Evolutionary conservation across 2,329 filamentous ascomycete species (phyloP).

Genomic region (Macrophomina pseudophaseolina): DNA sequence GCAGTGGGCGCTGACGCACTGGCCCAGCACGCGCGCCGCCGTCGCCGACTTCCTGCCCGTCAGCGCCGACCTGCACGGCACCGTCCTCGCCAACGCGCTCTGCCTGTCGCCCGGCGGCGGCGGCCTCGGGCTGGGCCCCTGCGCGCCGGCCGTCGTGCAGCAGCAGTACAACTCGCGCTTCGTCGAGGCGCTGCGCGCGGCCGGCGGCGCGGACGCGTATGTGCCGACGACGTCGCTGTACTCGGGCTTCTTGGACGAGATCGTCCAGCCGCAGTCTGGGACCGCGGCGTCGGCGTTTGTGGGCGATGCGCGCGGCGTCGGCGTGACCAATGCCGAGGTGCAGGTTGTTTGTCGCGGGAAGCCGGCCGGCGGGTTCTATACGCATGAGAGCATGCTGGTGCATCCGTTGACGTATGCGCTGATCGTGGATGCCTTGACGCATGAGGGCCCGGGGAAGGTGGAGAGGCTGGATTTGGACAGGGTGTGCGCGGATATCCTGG

Average conservation of each 20-base stretch:
- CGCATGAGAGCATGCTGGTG: slow-evolving; percentile 58
- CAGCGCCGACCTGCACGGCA: slow-evolving; percentile 60
- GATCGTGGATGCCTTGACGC: slow-evolving; percentile 54
- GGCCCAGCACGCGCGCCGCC: slow-evolving; percentile 54
- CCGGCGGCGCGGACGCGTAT: slow-evolving; percentile 58
- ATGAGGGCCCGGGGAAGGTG: slow-evolving; percentile 52
- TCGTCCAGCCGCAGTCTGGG: slow-evolving; percentile 58
- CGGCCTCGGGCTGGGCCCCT: slow-evolving; percentile 35
- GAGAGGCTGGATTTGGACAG: slow-evolving; percentile 45
- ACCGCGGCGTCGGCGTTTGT: slow-evolving; percentile 54
- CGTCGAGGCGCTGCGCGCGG: slow-evolving; percentile 48
- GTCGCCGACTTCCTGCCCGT: slow-evolving; percentile 60
- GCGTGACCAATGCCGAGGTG: slow-evolving; percentile 57
- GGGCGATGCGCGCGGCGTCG: slow-evolving; percentile 50
- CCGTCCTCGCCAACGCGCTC: slow-evolving; percentile 44
- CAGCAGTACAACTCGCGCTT: slow-evolving; percentile 54
- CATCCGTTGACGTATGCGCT: slow-evolving; percentile 55
- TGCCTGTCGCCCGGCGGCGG: slow-evolving; percentile 10
- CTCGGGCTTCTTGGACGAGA: slow-evolving; percentile 54
- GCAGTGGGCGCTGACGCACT: slow-evolving; percentile 66
- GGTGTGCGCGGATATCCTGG: slow-evolving; percentile 48
- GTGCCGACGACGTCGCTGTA: slow-evolving; percentile 62
- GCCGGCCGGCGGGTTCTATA: slow-evolving; percentile 53
- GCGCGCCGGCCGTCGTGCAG: slow-evolving; percentile 53
- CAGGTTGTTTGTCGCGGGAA: slow-evolving; percentile 50